These are phyloP conservation scores for Amesomyces nigricolor DNA, from an alignment of 2,329 filamentous ascomycete genomes.

Conservation along the genomic window DNA sequence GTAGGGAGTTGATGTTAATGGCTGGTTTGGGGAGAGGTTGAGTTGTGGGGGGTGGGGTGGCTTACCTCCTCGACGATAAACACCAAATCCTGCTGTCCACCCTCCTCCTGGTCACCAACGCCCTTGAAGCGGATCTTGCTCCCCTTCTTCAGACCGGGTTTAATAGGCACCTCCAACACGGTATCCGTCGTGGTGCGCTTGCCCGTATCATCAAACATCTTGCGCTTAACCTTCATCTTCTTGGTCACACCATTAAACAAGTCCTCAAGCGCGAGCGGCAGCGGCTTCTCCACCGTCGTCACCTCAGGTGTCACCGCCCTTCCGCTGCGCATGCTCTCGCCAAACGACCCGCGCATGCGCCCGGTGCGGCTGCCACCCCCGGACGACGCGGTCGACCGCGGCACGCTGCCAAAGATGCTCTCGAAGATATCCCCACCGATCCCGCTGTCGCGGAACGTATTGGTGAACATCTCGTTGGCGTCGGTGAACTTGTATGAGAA, in stretches of 20 bases:
- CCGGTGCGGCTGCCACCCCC: slow-evolving; percentile 33
- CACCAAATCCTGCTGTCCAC: slow-evolving; percentile 89
- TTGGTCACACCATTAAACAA: slow-evolving; percentile 82
- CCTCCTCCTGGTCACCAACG: slow-evolving; percentile 96
- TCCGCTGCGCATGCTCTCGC: slow-evolving; percentile 33
- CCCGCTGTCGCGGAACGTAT: slow-evolving; percentile 36
- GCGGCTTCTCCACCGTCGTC: slow-evolving; percentile 78
- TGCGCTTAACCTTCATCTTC: slow-evolving; percentile 97
- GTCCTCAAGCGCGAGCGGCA: slow-evolving; percentile 81
- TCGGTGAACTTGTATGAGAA: slow-evolving; percentile 57
- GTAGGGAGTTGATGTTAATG: slow-evolving; percentile 35
- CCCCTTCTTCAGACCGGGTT: slow-evolving; percentile 89
- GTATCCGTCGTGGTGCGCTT: slow-evolving; percentile 85
- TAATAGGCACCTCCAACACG: slow-evolving; percentile 91
- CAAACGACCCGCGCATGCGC: slow-evolving; percentile 35
- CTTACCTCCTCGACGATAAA: slow-evolving; percentile 91
- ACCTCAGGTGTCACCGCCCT: slow-evolving; percentile 70
- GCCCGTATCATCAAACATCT: slow-evolving; percentile 81
- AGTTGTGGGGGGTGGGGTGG: slow-evolving; percentile 1
- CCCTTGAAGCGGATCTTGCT: slow-evolving; percentile 98
- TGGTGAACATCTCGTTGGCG: slow-evolving; percentile 79
- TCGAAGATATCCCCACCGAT: slow-evolving; percentile 46
- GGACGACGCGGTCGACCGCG: slow-evolving; percentile 32
- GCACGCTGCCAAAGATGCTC: slow-evolving; percentile 43
- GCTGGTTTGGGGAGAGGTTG: neutral